Base-by-base conservation (phyloP, 805 yeast species). In the Maudiozyma bulderi region DNA sequence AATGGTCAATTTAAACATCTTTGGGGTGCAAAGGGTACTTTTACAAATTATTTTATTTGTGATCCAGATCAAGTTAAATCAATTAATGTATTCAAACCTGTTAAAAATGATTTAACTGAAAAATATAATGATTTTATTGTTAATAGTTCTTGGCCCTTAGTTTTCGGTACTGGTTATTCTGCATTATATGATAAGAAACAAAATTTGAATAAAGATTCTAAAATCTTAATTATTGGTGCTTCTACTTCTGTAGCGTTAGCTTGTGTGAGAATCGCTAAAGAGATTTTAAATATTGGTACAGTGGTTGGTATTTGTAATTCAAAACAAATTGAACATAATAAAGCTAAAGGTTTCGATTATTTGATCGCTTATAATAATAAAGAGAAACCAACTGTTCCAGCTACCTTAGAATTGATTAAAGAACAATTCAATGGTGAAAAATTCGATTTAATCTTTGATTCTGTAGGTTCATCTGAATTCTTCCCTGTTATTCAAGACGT, bases 171-270 rank as follows among this genome's bases (percentile, higher is more conserved):
- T 3, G 90, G 91, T 0, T 72, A 59, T 54, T 60, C 55, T 13
- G 65, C 72, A 45, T 61, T 75, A 32, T 59, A 61, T 8, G 50
- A 57, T 6, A 54, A 57, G 30, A 60, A 61, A 3, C 69, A 71
- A 49, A 61, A 65, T 34, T 50, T 40, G 20, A 69, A 67, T 38
- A 69, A 70, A 9, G 65, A 68, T 13, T 69, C 78, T 5, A 75
- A 72, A 50, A 76, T 84, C 4, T 69, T 85, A 44, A 73, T 86
- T 20, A 68, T 84, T 44, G 95, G 95, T 38, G 91, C 84, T 29
- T 81, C 85, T 8, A 80, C 95, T 1, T 67, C 82, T 11, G 89
- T 84, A 13, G 89, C 90, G 26, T 60, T 73, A 31, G 73, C 70
- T 51, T 70, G 74, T 4, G 68, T 78, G 35, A 86, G 81, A 61